Percentiles rank a stretch among this genome's conserved stretches.
These are phyloP conservation scores for Aspergillus flavus DNA, from an alignment of 2,329 filamentous ascomycete species.

Conservation along the genomic window DNA sequence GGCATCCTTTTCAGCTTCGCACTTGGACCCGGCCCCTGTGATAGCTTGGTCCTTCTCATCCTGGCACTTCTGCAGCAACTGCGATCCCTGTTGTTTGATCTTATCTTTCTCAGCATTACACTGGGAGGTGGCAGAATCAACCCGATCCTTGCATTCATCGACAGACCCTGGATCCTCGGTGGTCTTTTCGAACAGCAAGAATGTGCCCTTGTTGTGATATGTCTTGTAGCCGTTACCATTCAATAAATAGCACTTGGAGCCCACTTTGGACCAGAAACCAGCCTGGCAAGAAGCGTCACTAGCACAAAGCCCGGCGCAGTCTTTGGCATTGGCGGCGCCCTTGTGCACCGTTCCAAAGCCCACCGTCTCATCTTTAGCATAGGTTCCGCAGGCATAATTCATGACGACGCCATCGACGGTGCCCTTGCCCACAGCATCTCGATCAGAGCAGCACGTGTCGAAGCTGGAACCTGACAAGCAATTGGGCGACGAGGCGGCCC, in stretches of 20 bases:
- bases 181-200: background rate
- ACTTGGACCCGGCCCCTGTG: background rate
- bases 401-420: background rate
- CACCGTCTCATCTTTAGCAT: background rate
- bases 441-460: background rate
- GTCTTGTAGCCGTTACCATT: background rate
- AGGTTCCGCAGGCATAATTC: background rate
- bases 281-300: background rate
- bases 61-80: background rate
- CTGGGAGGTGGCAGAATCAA: background rate
- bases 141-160: background rate
- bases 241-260: background rate
- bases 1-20: background rate
- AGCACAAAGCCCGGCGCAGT: background rate
- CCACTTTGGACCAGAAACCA: background rate
- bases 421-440: background rate
- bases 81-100: background rate
- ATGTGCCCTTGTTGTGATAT: background rate
- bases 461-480: background rate
- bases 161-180: background rate
- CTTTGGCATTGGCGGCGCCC: background rate
- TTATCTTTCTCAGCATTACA: background rate
- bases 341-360: background rate
- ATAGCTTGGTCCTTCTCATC: background rate
- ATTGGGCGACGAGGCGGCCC: background rate